Evolutionary conservation across 2,329 filamentous ascomycete genomes (phyloP), one percentile per base, ranked within the genome.

Genomic region (Apiospora saccharicola): DNA sequence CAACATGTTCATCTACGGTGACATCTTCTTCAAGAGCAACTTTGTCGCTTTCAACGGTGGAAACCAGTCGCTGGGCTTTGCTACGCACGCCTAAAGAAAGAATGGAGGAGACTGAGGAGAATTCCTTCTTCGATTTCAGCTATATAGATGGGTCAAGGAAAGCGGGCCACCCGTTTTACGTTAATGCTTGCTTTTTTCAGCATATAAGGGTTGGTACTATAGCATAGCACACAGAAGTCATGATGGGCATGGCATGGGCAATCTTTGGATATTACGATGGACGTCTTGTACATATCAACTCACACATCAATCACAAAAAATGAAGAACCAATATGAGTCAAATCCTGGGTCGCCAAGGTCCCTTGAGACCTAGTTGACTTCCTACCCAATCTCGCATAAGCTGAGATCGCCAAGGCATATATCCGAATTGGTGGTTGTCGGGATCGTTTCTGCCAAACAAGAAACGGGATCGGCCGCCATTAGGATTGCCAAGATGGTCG

Each of bases 1-100:
- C 19, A 82, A 83, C 41, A 80, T 92, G 49, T 89, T 91, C 81
- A 90, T 94, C 78, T 90, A 88, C 77, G 89, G 89, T 24, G 88
- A 90, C 77, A 86, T 90, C 76, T 86, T 90, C 78, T 90, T 90
- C 83, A 90, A 90, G 83, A 88, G 86, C 44, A 86, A 90, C 77
- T 90, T 89, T 76, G 86, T 90, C 34, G 88, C 84, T 22, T 90
- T 90, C 78, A 86, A 90, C 78, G 85, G 83, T 46, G 88, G 86
- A 64, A 89, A 90, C 81, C 87, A 85, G 78, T 83, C 85, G 3
- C 78, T 90, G 44, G 87, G 86, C 16, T 84, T 90, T 79, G 88
- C 87, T 1, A 53, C 43, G 47, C 68, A 70, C 68, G 47, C 41
- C 37, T 70, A 57, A 57, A 22, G 2, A 37, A 19, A 30, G 5